Percentiles rank a stretch among this genome's conserved stretches.
phyloP scores from a whole-genome alignment of 2,329 filamentous ascomycete species.

The Zasmidium citrigriseum region DNA sequence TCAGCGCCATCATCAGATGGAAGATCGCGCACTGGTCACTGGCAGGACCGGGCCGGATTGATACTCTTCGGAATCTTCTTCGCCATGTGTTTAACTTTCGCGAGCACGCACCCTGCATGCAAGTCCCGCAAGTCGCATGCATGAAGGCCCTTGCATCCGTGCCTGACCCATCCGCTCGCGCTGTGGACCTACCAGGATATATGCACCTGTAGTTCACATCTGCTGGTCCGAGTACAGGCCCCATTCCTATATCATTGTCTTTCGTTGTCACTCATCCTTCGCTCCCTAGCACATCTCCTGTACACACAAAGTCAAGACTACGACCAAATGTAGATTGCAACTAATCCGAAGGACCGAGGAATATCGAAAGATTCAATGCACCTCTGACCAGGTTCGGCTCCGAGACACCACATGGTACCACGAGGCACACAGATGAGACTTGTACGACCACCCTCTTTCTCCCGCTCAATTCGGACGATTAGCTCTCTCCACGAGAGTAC shows the following conservation, averaged over 20 bases:
- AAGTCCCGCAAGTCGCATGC: background rate
- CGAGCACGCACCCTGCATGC: conserved; percentile 3
- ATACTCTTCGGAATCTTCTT: too few relatives aligned
- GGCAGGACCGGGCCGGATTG: background rate
- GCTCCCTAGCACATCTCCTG: background rate
- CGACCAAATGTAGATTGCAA: background rate
- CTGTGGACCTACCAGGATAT: background rate
- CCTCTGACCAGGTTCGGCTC: background rate
- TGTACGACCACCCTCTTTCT: background rate
- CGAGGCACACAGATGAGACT: background rate
- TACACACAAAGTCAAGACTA: background rate
- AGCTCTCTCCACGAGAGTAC: too few relatives aligned
- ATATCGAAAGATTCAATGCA: background rate
- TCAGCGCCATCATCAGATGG: background rate
- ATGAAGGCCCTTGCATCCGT: background rate
- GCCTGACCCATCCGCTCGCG: background rate
- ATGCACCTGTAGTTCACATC: background rate
- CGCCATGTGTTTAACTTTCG: background rate
- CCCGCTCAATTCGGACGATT: too few relatives aligned
- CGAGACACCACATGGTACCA: background rate
- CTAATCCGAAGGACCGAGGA: background rate
- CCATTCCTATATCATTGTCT: background rate
- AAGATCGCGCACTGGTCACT: background rate
- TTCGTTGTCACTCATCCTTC: background rate
- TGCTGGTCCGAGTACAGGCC: background rate